phyloP scores from a whole-genome alignment of 2,329 filamentous ascomycete species.

The Colletotrichum sp. region DNA sequence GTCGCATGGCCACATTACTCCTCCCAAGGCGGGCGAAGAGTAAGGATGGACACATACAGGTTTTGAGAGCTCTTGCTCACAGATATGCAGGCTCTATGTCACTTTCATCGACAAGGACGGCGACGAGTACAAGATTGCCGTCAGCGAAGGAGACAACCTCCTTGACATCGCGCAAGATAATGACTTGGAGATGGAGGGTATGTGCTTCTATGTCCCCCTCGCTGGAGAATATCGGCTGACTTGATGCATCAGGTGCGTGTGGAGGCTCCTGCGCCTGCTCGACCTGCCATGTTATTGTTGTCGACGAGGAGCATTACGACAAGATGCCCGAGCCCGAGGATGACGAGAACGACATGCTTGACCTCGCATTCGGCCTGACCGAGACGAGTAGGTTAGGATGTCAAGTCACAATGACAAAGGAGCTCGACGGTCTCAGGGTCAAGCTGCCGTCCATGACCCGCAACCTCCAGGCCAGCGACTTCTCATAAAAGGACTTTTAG shows the following conservation, averaged over 20 bases:
- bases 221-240: neutral
- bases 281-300: conserved; percentile 89
- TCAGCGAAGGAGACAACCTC: conserved; percentile 87
- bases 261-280: conserved; percentile 93
- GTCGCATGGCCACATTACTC: conserved; percentile 79
- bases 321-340: conserved; percentile 79
- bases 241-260: conserved; percentile 70
- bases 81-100: conserved; percentile 71
- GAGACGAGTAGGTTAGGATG: conserved; percentile 86
- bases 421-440: conserved; percentile 85
- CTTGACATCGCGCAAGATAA: conserved; percentile 94
- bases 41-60: conserved; percentile 48
- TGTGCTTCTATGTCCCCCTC: conserved; percentile 13
- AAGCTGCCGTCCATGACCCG: conserved; percentile 91
- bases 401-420: conserved; percentile 90
- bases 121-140: conserved; percentile 75
- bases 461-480: conserved; percentile 95
- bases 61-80: neutral
- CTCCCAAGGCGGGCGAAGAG: conserved; percentile 92
- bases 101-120: conserved; percentile 95
- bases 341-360: conserved; percentile 89
- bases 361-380: conserved; percentile 87
- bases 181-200: conserved; percentile 95
- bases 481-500: conserved; percentile 47
- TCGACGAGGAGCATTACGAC: conserved; percentile 75